Evolutionary conservation across 2,329 filamentous ascomycete species (phyloP).

Genomic region (Microdochium bolleyi): DNA sequence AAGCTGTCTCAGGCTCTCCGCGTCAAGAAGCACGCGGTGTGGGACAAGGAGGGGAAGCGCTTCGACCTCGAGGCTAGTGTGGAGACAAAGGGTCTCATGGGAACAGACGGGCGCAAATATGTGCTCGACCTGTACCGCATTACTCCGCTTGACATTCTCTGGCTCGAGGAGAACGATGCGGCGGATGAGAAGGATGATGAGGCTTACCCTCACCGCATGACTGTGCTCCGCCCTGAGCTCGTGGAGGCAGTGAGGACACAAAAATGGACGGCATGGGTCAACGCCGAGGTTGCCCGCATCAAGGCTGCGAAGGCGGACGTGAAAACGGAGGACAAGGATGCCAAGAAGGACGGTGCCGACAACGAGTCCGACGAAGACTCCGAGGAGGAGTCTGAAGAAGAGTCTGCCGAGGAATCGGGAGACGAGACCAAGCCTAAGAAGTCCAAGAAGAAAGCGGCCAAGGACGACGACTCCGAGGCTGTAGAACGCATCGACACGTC

Average conservation of each 20-base stretch:
- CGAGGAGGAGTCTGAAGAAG: slow-evolving; percentile 21
- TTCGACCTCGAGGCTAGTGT: slow-evolving; percentile 93
- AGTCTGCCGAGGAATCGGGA: slow-evolving; percentile 18
- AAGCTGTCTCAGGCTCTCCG: slow-evolving; percentile 85
- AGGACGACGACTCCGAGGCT: slow-evolving; percentile 26
- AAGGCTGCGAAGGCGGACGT: slow-evolving; percentile 23
- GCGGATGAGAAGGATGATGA: slow-evolving; percentile 32
- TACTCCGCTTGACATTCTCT: slow-evolving; percentile 81
- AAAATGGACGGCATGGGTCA: slow-evolving; percentile 86
- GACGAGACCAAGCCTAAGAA: slow-evolving; percentile 15
- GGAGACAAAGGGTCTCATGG: slow-evolving; percentile 95
- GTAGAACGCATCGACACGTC: slow-evolving; percentile 76
- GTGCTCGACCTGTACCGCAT: slow-evolving; percentile 95
- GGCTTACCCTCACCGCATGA: slow-evolving; percentile 90
- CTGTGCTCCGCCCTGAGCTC: slow-evolving; percentile 82
- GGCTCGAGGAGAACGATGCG: slow-evolving; percentile 69
- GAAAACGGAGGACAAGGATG: slow-evolving; percentile 22
- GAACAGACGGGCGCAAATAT: slow-evolving; percentile 94
- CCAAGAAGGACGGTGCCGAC: slow-evolving; percentile 26
- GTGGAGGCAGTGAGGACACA: slow-evolving; percentile 77
- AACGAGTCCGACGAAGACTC: slow-evolving; percentile 14
- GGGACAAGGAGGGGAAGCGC: slow-evolving; percentile 90
- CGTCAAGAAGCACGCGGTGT: slow-evolving; percentile 91
- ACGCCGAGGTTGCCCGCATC: slow-evolving; percentile 61
- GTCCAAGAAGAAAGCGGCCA: slow-evolving; percentile 29